Evolutionary conservation across 345 rosid genomes (phyloP).

Genomic region (Pelargonium nanum): DNA sequence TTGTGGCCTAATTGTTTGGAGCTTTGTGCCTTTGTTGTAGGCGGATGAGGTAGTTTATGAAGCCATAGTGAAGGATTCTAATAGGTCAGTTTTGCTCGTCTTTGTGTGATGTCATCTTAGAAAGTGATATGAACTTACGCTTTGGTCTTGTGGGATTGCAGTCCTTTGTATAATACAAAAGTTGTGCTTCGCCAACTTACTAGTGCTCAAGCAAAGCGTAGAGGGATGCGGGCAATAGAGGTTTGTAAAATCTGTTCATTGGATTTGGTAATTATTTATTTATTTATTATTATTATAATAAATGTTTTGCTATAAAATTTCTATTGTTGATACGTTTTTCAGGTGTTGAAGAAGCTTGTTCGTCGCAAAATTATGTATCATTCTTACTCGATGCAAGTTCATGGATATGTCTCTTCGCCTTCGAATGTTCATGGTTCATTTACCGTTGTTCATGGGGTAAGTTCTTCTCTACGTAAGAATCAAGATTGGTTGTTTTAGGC

Average conservation of each 20-base stretch:
- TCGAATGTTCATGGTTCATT: conserved; percentile 32
- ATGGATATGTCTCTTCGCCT: conserved; percentile 52
- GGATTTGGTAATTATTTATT: not conserved
- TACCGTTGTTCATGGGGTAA: conserved; percentile 77
- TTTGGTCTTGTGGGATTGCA: conserved; percentile 35
- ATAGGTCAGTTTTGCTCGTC: conserved; percentile 34
- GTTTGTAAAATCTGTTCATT: conserved; percentile 20
- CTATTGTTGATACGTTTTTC: conserved; percentile 12
- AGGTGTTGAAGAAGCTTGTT: conserved; percentile 82
- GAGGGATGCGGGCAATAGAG: conserved; percentile 89
- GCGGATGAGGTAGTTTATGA: conserved; percentile 80
- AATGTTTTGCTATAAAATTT: not conserved
- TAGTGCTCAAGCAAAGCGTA: conserved; percentile 66
- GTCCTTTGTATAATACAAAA: conserved; percentile 67
- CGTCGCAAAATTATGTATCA: conserved; percentile 69
- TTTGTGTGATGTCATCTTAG: conserved; percentile 4
- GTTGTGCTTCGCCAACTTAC: conserved; percentile 71
- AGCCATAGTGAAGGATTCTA: conserved; percentile 59
- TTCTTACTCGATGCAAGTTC: conserved; percentile 94
- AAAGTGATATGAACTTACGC: conserved; percentile 10
- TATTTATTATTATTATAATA: too few species aligned
- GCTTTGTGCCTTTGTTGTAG: conserved; percentile 24
- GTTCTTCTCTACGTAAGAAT: conserved; percentile 10
- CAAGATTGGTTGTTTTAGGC: conserved; percentile 5
- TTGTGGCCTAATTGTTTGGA: conserved; percentile 2